A percentile compares a stretch with the other conserved stretches of the same genome.
Conservation (phyloP, 129 eudicot species). For the Scalesia atractyloides region DNA sequence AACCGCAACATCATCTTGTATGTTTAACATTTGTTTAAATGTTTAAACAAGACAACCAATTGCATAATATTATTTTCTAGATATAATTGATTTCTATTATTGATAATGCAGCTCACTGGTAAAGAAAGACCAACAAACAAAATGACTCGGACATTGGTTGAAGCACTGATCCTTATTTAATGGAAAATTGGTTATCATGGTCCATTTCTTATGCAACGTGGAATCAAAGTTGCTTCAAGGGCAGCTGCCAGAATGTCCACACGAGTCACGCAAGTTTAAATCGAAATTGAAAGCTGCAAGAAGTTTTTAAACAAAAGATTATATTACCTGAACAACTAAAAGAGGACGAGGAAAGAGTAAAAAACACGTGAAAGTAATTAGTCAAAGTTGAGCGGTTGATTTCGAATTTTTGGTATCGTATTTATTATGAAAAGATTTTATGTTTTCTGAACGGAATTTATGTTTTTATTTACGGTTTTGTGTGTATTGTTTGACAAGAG, state of each 20-base stretch:
- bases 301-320: conserved; percentile 43
- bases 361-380: too few relatives aligned
- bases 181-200: conserved; percentile 13
- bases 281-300: conserved; percentile 46
- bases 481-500: too few relatives aligned
- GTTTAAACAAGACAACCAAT: background rate
- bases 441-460: too few relatives aligned
- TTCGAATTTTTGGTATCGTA: too few relatives aligned
- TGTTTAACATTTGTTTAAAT: too few relatives aligned
- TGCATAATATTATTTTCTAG: background rate
- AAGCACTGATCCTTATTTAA: conserved; percentile 44
- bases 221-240: conserved; percentile 54
- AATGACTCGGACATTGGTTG: conserved; percentile 33
- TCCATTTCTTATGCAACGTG: conserved; percentile 19
- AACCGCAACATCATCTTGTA: too few relatives aligned
- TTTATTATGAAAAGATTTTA: too few relatives aligned
- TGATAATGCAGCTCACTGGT: conserved; percentile 57
- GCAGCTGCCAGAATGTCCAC: conserved; percentile 55
- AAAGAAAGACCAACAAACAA: conserved; percentile 28
- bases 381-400: too few relatives aligned
- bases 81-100: background rate
- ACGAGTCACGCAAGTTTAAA: conserved; percentile 46
- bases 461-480: too few relatives aligned
- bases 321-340: background rate
- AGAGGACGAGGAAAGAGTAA: too few relatives aligned